Conservation (phyloP, 2,329 filamentous ascomycete species). For the Cladosporium sphaerospermum region DNA sequence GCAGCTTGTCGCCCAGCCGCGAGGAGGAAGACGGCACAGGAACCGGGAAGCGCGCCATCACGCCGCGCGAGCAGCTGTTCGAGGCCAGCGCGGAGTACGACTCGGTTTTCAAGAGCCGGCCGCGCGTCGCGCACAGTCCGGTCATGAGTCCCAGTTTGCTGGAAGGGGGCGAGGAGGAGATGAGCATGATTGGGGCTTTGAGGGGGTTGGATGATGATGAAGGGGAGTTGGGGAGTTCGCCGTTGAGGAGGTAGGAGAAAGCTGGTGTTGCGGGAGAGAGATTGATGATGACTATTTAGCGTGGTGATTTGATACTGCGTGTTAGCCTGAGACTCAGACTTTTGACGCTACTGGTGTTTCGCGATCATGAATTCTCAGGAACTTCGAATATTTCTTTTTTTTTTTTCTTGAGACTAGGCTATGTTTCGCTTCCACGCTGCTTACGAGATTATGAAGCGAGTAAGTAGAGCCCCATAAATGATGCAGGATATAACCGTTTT, state of each 20-base stretch:
- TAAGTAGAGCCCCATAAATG: too few species aligned
- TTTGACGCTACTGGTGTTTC: too few species aligned
- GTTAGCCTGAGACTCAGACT: too few species aligned
- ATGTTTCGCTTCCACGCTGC: too few species aligned
- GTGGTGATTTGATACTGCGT: too few species aligned
- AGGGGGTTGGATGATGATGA: background rate
- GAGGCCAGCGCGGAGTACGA: conserved; percentile 67
- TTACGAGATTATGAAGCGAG: too few species aligned
- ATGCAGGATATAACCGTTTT: too few species aligned
- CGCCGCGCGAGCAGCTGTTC: conserved; percentile 64
- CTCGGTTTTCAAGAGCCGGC: conserved; percentile 77
- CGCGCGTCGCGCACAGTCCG: conserved; percentile 73
- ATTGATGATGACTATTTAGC: background rate
- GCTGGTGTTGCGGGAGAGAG: background rate
- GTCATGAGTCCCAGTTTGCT: conserved; percentile 18
- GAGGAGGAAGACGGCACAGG: background rate
- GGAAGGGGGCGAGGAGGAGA: background rate
- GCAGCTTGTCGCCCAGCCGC: background rate
- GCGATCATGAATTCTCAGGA: too few species aligned
- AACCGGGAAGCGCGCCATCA: conserved; percentile 31
- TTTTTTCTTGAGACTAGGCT: too few species aligned
- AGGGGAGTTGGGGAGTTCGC: background rate
- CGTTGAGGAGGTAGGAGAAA: background rate
- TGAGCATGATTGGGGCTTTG: conserved; percentile 6
- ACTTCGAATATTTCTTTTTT: too few species aligned